Evolutionary conservation across 2,329 filamentous ascomycete species (phyloP).

Genomic region (Neodidymelliopsis sp.): DNA sequence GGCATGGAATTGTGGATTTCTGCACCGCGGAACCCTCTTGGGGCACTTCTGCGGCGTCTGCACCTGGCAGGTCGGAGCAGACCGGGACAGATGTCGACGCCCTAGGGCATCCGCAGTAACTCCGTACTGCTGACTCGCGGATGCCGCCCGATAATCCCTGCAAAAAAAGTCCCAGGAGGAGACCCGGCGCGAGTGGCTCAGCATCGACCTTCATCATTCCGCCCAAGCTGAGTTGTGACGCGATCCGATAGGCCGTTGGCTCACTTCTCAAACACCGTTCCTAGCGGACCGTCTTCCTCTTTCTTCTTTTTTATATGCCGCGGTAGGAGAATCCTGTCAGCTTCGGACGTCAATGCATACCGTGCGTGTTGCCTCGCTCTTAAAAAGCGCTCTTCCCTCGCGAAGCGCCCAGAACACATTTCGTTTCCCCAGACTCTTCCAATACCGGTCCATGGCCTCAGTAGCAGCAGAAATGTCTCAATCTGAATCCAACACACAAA

Average conservation of each 20-base stretch:
- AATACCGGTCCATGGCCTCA: slow-evolving; percentile 43
- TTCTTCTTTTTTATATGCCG: slow-evolving; percentile 45
- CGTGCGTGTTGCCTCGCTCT: slow-evolving; percentile 37
- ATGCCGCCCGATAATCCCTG: background rate
- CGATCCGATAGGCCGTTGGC: slow-evolving; percentile 39
- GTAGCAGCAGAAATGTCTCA: slow-evolving; percentile 46
- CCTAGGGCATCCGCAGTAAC: slow-evolving; percentile 12
- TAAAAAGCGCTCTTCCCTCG: slow-evolving; percentile 44
- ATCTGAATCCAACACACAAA: slow-evolving; percentile 44
- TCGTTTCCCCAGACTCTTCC: slow-evolving; percentile 24
- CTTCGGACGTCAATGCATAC: slow-evolving; percentile 44
- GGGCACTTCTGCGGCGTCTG: no score
- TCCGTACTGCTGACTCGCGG: slow-evolving; percentile 20
- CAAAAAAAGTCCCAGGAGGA: no score
- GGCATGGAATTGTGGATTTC: slow-evolving; percentile 19
- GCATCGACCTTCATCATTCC: no score
- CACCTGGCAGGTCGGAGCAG: no score
- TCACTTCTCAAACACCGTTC: slow-evolving; percentile 25
- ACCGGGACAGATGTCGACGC: slow-evolving; percentile 11
- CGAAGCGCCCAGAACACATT: slow-evolving; percentile 23
- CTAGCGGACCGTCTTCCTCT: slow-evolving; percentile 33
- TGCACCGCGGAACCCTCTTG: slow-evolving; percentile 1
- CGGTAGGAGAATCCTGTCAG: slow-evolving; percentile 34
- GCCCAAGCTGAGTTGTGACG: no score
- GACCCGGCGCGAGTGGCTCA: no score